phyloP scores from a whole-genome alignment of 2,329 filamentous ascomycete species.

The Talaromyces sp. region DNA sequence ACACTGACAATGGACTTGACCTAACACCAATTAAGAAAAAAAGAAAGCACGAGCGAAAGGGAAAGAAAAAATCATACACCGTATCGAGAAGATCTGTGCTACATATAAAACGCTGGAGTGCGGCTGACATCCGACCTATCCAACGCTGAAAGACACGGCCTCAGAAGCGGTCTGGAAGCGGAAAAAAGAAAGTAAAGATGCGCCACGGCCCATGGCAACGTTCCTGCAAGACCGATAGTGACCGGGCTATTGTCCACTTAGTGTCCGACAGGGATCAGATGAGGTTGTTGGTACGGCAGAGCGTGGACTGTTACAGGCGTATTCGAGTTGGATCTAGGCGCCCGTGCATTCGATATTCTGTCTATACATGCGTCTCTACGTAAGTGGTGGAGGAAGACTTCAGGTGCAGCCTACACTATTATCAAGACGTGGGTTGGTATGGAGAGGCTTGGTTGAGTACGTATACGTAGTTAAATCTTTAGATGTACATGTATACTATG shows the following conservation, averaged over 20 bases:
- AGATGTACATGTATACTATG: too few species aligned
- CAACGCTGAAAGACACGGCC: not conserved
- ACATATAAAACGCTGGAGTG: conserved; percentile 11
- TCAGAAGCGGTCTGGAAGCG: conserved; percentile 7
- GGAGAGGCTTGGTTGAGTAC: too few species aligned
- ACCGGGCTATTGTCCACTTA: not conserved
- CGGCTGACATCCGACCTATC: conserved; percentile 8
- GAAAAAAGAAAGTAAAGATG: not conserved
- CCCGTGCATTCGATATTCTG: too few species aligned
- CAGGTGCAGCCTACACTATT: too few species aligned
- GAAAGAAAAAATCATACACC: not conserved
- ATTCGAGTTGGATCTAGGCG: not conserved
- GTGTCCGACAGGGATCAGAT: not conserved
- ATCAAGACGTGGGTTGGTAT: not conserved
- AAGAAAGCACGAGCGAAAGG: not conserved
- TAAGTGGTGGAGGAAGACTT: too few species aligned
- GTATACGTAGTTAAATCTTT: too few species aligned
- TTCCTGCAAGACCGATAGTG: not conserved
- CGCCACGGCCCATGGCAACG: not conserved
- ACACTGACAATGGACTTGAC: not conserved
- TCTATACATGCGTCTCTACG: too few species aligned
- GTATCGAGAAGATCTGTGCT: conserved; percentile 10
- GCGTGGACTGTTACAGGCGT: not conserved
- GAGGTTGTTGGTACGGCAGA: not conserved
- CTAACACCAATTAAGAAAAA: not conserved